Evolutionary conservation across 2,329 filamentous ascomycete genomes (phyloP).

Genomic region (Diplodia mutila): DNA sequence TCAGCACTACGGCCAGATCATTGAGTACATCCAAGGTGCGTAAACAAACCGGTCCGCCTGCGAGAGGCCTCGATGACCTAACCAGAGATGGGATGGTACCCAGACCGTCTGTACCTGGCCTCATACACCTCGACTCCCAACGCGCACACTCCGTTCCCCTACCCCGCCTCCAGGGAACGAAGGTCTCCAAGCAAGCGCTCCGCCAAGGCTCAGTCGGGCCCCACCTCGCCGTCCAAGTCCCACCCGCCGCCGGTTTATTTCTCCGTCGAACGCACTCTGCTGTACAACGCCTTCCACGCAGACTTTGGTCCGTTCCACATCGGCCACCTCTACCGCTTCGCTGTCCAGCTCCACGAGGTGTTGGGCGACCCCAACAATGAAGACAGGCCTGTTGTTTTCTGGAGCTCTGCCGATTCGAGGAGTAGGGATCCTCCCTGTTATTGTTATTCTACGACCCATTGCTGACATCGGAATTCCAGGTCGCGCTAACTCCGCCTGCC

Average conservation of each 20-base stretch:
- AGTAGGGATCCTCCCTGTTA: slow-evolving; percentile 62
- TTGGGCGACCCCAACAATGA: slow-evolving; percentile 89
- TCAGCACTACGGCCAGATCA: slow-evolving; percentile 78
- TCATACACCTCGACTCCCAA: slow-evolving; percentile 85
- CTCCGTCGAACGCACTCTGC: slow-evolving; percentile 85
- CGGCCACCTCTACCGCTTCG: slow-evolving; percentile 94
- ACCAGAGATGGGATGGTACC: slow-evolving; percentile 12
- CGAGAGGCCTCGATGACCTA: neutral
- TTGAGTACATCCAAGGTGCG: slow-evolving; percentile 94
- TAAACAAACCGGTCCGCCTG: slow-evolving; percentile 34
- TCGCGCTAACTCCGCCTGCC: slow-evolving; percentile 89
- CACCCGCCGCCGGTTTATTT: slow-evolving; percentile 85
- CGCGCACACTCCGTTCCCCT: slow-evolving; percentile 83
- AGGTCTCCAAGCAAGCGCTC: slow-evolving; percentile 77
- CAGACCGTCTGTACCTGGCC: slow-evolving; percentile 93
- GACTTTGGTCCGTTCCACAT: slow-evolving; percentile 98
- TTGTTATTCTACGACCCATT: neutral
- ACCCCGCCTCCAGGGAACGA: slow-evolving; percentile 61
- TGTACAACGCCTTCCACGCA: slow-evolving; percentile 98
- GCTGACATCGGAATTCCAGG: slow-evolving; percentile 53
- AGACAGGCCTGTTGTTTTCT: slow-evolving; percentile 90
- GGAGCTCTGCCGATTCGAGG: slow-evolving; percentile 87
- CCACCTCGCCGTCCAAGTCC: slow-evolving; percentile 53
- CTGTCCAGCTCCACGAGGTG: slow-evolving; percentile 93
- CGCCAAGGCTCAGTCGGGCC: slow-evolving; percentile 65